phyloP scores from a whole-genome alignment of 1,139 yeast species.

The Candida glucosophila region DNA sequence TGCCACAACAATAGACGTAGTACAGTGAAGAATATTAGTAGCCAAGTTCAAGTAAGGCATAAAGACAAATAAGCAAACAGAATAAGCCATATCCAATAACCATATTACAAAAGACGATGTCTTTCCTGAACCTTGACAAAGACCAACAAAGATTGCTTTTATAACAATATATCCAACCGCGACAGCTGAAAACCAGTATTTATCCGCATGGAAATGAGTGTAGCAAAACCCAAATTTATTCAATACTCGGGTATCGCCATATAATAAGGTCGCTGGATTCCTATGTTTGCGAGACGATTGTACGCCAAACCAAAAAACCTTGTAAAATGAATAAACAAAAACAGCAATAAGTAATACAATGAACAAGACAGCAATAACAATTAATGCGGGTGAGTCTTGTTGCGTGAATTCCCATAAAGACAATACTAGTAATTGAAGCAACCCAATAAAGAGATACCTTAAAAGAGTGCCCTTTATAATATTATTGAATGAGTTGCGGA shows the following conservation, averaged over 20 bases:
- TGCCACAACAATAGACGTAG: constrained; percentile 56
- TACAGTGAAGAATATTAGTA: constrained; percentile 58
- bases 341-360: constrained; percentile 46
- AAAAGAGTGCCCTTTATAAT: constrained; percentile 61
- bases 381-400: constrained; percentile 66
- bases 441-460: constrained; percentile 67
- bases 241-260: constrained; percentile 58
- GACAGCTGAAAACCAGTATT: constrained; percentile 69
- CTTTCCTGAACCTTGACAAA: constrained; percentile 64
- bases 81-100: constrained; percentile 55
- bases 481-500: constrained; percentile 44
- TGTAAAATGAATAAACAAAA: constrained; percentile 51
- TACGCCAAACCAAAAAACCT: constrained; percentile 49
- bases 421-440: constrained; percentile 59
- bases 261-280: constrained; percentile 71
- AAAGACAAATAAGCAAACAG: constrained; percentile 45
- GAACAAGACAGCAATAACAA: constrained; percentile 60
- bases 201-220: constrained; percentile 71
- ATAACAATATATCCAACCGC: constrained; percentile 45
- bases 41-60: constrained; percentile 66
- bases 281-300: constrained; percentile 44
- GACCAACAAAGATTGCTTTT: constrained; percentile 57
- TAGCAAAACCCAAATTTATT: constrained; percentile 71
- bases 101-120: constrained; percentile 61
- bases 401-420: constrained; percentile 70